These are phyloP conservation scores for Colletotrichum lentis DNA, from an alignment of 2,329 filamentous ascomycete species.

Conservation along the genomic window DNA sequence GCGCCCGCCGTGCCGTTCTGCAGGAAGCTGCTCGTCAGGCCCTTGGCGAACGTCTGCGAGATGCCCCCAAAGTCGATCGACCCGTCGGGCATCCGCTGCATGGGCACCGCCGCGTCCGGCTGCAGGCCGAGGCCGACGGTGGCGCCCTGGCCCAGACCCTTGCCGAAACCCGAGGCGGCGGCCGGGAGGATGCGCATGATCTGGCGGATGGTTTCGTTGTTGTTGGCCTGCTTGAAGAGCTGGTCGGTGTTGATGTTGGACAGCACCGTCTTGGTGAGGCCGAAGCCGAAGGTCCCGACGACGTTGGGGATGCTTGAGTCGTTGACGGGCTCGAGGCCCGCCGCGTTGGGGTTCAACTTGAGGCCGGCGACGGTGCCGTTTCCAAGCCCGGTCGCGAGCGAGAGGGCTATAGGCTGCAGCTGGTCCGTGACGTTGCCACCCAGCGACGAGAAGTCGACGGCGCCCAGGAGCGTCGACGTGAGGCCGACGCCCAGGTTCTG, in stretches of 20 bases:
- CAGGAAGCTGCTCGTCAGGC: slow-evolving; percentile 46
- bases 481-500: slow-evolving; percentile 45
- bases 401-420: slow-evolving; percentile 39
- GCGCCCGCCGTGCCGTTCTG: slow-evolving; percentile 45
- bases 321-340: slow-evolving; percentile 38
- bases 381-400: slow-evolving; percentile 41
- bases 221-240: slow-evolving; percentile 36
- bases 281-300: slow-evolving; percentile 44
- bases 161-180: slow-evolving; percentile 44
- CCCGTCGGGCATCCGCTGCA: slow-evolving; percentile 40
- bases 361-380: slow-evolving; percentile 41
- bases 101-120: slow-evolving; percentile 38
- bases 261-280: slow-evolving; percentile 41
- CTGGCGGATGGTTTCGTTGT: slow-evolving; percentile 29
- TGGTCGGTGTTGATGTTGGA: slow-evolving; percentile 41
- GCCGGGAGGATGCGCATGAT: slow-evolving; percentile 40
- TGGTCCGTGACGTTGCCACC: slow-evolving; percentile 29
- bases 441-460: slow-evolving; percentile 40
- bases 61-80: slow-evolving; percentile 41
- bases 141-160: slow-evolving; percentile 42
- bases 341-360: slow-evolving; percentile 36
- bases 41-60: slow-evolving; percentile 42
- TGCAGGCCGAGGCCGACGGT: slow-evolving; percentile 45
- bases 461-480: slow-evolving; percentile 42
- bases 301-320: slow-evolving; percentile 40